Conservation (phyloP, 371 early-diverging fungal genomes). For the Modicella reniformis region DNA sequence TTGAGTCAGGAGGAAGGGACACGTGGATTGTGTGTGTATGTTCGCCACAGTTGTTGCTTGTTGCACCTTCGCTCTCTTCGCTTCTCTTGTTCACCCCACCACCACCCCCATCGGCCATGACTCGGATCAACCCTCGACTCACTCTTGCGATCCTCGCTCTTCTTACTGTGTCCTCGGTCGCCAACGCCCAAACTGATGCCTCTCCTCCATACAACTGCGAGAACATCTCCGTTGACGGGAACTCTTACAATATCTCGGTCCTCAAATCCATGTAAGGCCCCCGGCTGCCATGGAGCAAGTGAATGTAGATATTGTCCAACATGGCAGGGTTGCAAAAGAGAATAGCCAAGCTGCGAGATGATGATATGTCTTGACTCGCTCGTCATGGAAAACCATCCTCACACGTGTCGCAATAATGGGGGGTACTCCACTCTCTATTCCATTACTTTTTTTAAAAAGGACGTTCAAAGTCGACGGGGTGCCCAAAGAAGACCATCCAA, state of each 20-base stretch:
- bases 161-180: background rate
- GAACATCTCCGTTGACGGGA: conserved; percentile 24
- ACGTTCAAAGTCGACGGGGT: conserved; percentile 35
- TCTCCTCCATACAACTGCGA: conserved; percentile 31
- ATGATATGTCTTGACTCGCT: no score
- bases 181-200: conserved; percentile 8
- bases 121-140: conserved; percentile 16
- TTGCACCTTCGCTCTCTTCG: background rate
- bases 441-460: conserved; percentile 15
- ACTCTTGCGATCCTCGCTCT: conserved; percentile 6
- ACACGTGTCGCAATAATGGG: no score
- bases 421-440: background rate
- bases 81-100: background rate
- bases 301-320: no score
- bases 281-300: no score
- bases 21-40: no score
- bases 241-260: conserved; percentile 37
- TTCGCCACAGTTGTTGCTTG: no score
- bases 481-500: conserved; percentile 18
- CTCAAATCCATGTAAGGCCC: conserved; percentile 36
- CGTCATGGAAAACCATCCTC: no score
- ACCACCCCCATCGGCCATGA: background rate
- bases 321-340: no score
- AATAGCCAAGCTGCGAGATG: no score
- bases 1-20: no score